Percentiles rank a stretch among this genome's conserved stretches.
These are phyloP conservation scores for Podospora pseudoanserina DNA, from an alignment of 495 filamentous ascomycete genomes.

Conservation along the genomic window DNA sequence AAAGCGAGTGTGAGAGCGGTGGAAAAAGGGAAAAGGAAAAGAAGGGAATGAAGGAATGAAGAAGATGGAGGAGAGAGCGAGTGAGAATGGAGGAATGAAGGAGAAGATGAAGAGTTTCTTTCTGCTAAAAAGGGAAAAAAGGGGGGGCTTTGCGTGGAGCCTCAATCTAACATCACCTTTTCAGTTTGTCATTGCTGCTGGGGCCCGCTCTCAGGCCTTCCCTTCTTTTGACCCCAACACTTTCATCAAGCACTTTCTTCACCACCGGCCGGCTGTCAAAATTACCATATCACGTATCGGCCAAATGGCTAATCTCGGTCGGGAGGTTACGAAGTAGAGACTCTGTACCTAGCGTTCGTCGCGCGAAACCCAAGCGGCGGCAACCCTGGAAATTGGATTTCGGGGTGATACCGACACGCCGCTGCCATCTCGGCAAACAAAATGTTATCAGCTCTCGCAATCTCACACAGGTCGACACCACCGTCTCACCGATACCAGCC, in stretches of 20 bases:
- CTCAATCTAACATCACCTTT: background rate
- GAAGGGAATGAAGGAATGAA: background rate
- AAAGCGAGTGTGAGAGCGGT: background rate
- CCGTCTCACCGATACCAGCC: background rate
- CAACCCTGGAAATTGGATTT: background rate
- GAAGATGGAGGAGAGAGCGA: background rate
- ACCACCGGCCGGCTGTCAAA: background rate
- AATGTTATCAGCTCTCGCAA: background rate
- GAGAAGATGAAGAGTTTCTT: background rate
- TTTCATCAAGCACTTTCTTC: background rate
- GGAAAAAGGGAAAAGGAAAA: background rate
- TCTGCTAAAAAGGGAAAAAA: background rate
- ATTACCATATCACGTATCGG: background rate
- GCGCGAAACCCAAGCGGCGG: background rate
- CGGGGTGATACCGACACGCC: background rate
- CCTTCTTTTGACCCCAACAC: background rate
- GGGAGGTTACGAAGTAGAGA: too few relatives aligned
- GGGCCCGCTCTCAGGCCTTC: background rate
- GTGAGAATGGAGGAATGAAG: background rate
- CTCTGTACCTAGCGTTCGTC: background rate
- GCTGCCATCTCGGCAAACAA: background rate
- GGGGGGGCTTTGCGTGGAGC: background rate
- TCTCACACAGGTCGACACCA: background rate
- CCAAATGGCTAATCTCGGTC: background rate
- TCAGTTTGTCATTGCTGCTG: background rate